These are phyloP conservation scores for Scheffersomyces quercinus DNA, from an alignment of 1,139 yeast species.

Conservation along the genomic window DNA sequence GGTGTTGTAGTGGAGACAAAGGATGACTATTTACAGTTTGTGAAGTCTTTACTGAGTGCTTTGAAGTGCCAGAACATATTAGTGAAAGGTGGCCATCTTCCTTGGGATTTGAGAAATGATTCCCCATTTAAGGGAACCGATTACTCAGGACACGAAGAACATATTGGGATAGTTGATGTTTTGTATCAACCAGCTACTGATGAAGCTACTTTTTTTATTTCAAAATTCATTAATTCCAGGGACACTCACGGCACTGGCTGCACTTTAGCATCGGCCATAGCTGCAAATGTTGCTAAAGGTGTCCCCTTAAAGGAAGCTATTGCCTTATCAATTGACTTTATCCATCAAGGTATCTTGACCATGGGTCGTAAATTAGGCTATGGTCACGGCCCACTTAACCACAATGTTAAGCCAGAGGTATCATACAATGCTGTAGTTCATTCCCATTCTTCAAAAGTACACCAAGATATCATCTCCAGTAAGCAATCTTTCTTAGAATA, in stretches of 20 bases:
- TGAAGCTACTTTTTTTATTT: conserved; percentile 45
- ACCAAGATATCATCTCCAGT: conserved; percentile 1
- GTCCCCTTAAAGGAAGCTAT: conserved; percentile 48
- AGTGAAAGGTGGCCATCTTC: conserved; percentile 81
- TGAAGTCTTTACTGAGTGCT: conserved; percentile 37
- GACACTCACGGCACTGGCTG: conserved; percentile 93
- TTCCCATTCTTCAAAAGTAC: not conserved
- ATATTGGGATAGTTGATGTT: conserved; percentile 53
- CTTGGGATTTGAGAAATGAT: conserved; percentile 39
- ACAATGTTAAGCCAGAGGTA: conserved; percentile 28
- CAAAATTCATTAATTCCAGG: conserved; percentile 48
- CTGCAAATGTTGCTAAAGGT: conserved; percentile 69
- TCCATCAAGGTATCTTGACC: conserved; percentile 60
- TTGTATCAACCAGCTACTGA: conserved; percentile 50
- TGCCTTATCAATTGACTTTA: conserved; percentile 58
- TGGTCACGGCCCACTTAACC: conserved; percentile 78
- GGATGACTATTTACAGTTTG: conserved; percentile 43
- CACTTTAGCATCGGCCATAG: conserved; percentile 78
- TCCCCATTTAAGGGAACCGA: conserved; percentile 15
- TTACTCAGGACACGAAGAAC: conserved; percentile 14
- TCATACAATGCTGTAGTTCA: conserved; percentile 9
- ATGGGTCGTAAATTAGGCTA: conserved; percentile 45
- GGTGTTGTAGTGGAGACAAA: conserved; percentile 17
- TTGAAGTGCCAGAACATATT: conserved; percentile 57
- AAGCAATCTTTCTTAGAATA: conserved; percentile 42